These are phyloP conservation scores for Termitomyces sp. DNA, from an alignment of 768 basidiomycete genomes.

Conservation along the genomic window DNA sequence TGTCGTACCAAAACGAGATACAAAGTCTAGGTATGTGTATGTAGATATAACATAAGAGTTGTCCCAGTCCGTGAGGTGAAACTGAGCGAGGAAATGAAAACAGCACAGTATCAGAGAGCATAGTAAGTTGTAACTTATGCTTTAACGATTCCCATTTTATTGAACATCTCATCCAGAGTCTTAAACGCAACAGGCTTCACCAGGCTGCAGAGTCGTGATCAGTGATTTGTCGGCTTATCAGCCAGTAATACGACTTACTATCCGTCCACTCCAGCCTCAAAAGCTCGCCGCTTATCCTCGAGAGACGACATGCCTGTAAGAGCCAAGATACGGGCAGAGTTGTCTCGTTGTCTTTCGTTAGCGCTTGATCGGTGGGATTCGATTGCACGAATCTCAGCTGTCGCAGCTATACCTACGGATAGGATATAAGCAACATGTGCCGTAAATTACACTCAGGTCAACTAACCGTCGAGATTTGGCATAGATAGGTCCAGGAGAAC, in stretches of 20 bases:
- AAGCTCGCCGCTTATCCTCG: constrained; percentile 89
- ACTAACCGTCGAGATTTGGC: constrained; percentile 84
- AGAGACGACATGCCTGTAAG: constrained; percentile 91
- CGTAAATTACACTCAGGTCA: neutral
- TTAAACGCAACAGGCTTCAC: constrained; percentile 97
- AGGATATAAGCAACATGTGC: neutral
- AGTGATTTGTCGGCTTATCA: neutral
- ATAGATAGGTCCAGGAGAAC: constrained; percentile 88
- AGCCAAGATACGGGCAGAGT: constrained; percentile 63
- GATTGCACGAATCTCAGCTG: constrained; percentile 73
- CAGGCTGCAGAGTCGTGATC: constrained; percentile 41
- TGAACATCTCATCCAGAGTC: constrained; percentile 80
- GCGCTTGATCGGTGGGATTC: constrained; percentile 41
- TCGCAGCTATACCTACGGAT: constrained; percentile 69
- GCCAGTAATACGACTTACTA: constrained; percentile 66
- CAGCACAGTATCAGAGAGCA: neutral
- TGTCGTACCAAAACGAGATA: neutral
- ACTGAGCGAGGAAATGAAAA: neutral
- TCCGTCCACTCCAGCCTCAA: constrained; percentile 91
- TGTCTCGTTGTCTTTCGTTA: constrained; percentile 4
- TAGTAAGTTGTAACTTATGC: neutral
- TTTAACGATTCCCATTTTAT: constrained; percentile 52
- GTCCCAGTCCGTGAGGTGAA: neutral
- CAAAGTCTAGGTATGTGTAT: neutral
- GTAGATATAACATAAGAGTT: neutral